These are phyloP conservation scores for Cerioporus squamosus DNA, from an alignment of 1,284 basidiomycete species.

Conservation along the genomic window DNA sequence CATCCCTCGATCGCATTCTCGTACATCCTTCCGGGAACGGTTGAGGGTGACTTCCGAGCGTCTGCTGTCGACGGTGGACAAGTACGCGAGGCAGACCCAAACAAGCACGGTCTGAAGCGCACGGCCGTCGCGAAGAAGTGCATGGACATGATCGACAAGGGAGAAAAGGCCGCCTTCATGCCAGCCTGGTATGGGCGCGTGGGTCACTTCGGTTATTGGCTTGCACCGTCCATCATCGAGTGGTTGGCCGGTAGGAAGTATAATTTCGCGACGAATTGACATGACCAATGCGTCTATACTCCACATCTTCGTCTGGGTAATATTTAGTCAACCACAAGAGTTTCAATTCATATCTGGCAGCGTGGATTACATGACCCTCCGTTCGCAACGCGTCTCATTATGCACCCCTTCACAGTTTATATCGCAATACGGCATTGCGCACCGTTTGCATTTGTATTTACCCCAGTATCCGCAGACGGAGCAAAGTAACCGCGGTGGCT, in stretches of 20 bases:
- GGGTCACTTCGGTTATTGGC: conserved; percentile 64
- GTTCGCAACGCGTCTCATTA: conserved; percentile 65
- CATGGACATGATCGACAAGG: conserved; percentile 58
- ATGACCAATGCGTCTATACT: not conserved
- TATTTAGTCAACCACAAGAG: not conserved
- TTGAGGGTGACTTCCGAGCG: conserved; percentile 80
- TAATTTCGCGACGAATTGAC: conserved; percentile 7
- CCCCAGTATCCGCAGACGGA: conserved; percentile 75
- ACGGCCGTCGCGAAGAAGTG: conserved; percentile 59
- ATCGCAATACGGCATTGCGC: conserved; percentile 63
- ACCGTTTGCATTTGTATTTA: conserved; percentile 61
- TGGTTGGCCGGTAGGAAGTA: conserved; percentile 65
- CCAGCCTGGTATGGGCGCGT: conserved; percentile 41
- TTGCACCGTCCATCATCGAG: conserved; percentile 61
- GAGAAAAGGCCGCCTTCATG: conserved; percentile 61
- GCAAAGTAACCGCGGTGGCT: conserved; percentile 61
- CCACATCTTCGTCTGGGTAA: not conserved
- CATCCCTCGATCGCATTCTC: conserved; percentile 69
- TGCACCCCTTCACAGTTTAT: conserved; percentile 59
- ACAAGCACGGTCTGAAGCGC: conserved; percentile 57
- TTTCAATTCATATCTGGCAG: not conserved
- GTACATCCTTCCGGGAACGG: conserved; percentile 60
- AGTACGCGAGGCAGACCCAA: conserved; percentile 56
- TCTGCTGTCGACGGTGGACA: conserved; percentile 72
- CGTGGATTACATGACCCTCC: conserved; percentile 46